Conservation (phyloP, 2,329 filamentous ascomycete genomes). For the Akanthomyces dipterigenus region DNA sequence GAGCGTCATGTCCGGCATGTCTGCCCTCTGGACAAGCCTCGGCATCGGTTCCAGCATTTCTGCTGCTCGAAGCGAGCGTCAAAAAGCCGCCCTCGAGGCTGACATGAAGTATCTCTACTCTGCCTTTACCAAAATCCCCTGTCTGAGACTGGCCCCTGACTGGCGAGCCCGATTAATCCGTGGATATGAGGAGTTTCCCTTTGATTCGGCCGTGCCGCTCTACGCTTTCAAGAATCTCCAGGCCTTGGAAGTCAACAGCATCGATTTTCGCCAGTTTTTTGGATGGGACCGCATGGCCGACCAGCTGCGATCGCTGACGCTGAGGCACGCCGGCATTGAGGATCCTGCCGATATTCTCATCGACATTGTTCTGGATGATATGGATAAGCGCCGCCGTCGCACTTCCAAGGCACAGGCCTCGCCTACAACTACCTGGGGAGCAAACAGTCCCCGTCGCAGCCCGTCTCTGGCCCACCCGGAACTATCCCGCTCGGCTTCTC, state of each 20-base stretch:
- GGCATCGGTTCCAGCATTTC: slow-evolving; percentile 75
- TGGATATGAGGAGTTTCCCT: slow-evolving; percentile 95
- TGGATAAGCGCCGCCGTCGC: slow-evolving; percentile 82
- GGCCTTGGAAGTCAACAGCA: slow-evolving; percentile 85
- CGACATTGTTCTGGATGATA: slow-evolving; percentile 91
- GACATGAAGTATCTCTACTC: slow-evolving; percentile 97
- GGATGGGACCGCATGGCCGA: slow-evolving; percentile 94
- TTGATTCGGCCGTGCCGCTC: slow-evolving; percentile 94
- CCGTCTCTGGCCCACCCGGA: slow-evolving; percentile 60
- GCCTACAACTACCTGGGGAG: slow-evolving; percentile 63
- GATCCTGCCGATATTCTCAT: slow-evolving; percentile 86
- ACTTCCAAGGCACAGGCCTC: slow-evolving; percentile 82
- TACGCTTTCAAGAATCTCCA: slow-evolving; percentile 96
- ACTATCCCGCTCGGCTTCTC: slow-evolving; percentile 59
- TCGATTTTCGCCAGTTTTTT: slow-evolving; percentile 95
- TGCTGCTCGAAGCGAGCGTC: slow-evolving; percentile 77
- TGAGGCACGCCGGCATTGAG: slow-evolving; percentile 82
- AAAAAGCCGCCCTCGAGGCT: slow-evolving; percentile 75
- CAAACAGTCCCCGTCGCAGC: slow-evolving; percentile 54
- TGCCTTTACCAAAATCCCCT: slow-evolving; percentile 96
- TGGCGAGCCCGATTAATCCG: slow-evolving; percentile 83
- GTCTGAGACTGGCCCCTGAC: slow-evolving; percentile 82
- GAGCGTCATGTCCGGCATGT: slow-evolving; percentile 97
- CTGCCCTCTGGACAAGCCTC: slow-evolving; percentile 82
- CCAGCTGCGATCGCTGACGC: slow-evolving; percentile 78